Percentiles rank a stretch among this genome's conserved stretches.
phyloP scores from a whole-genome alignment of 768 basidiomycete genomes.

The Boletellus ananas region DNA sequence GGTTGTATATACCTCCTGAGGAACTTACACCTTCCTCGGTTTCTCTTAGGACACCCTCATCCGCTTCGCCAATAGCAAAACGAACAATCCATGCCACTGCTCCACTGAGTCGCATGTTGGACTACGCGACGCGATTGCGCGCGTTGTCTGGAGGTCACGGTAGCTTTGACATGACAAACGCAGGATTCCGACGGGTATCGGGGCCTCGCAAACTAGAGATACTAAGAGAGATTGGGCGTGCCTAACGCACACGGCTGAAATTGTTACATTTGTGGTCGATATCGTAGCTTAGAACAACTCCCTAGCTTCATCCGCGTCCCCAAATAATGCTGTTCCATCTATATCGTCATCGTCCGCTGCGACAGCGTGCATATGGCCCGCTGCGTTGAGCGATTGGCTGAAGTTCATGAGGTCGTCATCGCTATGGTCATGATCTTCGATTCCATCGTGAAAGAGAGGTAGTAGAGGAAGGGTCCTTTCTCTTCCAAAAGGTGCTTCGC shows the following conservation, averaged over 20 bases:
- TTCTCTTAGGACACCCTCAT: constrained; percentile 28
- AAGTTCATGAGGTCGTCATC: constrained; percentile 66
- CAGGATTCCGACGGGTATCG: constrained; percentile 71
- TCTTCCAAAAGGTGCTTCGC: constrained; percentile 32
- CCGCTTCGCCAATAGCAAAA: constrained; percentile 41
- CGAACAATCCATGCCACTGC: constrained; percentile 69
- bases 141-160: constrained; percentile 83
- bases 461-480: constrained; percentile 35
- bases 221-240: constrained; percentile 73
- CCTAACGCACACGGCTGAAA: constrained; percentile 33
- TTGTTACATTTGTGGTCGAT: constrained; percentile 1
- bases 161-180: constrained; percentile 70
- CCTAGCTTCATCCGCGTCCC: constrained; percentile 75
- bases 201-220: constrained; percentile 65
- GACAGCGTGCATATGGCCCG: constrained; percentile 53
- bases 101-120: constrained; percentile 77
- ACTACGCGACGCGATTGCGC: constrained; percentile 74
- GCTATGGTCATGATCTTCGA: constrained; percentile 33
- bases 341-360: constrained; percentile 71
- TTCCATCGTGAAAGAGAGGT: constrained; percentile 42
- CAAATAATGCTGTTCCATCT: constrained; percentile 70
- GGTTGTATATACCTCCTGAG: constrained; percentile 70
- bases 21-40: constrained; percentile 70
- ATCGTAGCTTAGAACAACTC: constrained; percentile 42
- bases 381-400: constrained; percentile 64